Percentiles rank a stretch among this genome's conserved stretches.
These are phyloP conservation scores for Phytophthora brassicae DNA, from an alignment of 352 stramenopile species.

Conservation along the genomic window DNA sequence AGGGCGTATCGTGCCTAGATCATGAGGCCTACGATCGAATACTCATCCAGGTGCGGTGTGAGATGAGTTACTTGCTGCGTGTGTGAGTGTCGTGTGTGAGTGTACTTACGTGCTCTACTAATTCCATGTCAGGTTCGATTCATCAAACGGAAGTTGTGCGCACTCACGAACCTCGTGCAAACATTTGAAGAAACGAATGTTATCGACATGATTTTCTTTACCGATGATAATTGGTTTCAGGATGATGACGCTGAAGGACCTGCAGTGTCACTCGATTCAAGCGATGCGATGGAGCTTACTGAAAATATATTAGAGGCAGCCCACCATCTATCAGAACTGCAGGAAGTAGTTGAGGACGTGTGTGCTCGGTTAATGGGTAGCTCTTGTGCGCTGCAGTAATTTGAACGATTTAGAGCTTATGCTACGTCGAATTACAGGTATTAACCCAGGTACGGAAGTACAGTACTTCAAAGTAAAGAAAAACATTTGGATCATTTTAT, in stretches of 20 bases:
- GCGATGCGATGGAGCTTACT: slow-evolving; percentile 15
- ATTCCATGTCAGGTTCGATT: slow-evolving; percentile 15
- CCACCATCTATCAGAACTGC: slow-evolving; percentile 30
- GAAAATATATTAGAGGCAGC: slow-evolving; percentile 20
- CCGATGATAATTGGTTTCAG: slow-evolving; percentile 19
- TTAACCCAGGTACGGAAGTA: too few species aligned
- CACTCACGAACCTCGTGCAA: slow-evolving; percentile 36
- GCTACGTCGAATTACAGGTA: too few species aligned
- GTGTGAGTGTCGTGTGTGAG: neutral
- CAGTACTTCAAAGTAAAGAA: too few species aligned
- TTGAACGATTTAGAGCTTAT: neutral
- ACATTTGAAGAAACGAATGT: slow-evolving; percentile 36
- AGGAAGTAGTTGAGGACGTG: slow-evolving; percentile 45
- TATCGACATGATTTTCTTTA: slow-evolving; percentile 38
- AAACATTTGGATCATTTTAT: too few species aligned
- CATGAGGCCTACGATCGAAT: slow-evolving; percentile 18
- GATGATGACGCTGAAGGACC: slow-evolving; percentile 1
- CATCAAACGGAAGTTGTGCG: slow-evolving; percentile 27
- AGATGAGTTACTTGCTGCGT: neutral
- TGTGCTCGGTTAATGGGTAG: slow-evolving; percentile 41
- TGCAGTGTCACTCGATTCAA: slow-evolving; percentile 13
- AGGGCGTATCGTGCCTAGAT: slow-evolving; percentile 5
- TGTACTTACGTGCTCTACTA: neutral
- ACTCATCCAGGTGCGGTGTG: slow-evolving; percentile 23
- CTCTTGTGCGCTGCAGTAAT: slow-evolving; percentile 46